These are phyloP conservation scores for Agroathelia rolfsii DNA, from an alignment of 1,284 basidiomycete species.

Conservation along the genomic window DNA sequence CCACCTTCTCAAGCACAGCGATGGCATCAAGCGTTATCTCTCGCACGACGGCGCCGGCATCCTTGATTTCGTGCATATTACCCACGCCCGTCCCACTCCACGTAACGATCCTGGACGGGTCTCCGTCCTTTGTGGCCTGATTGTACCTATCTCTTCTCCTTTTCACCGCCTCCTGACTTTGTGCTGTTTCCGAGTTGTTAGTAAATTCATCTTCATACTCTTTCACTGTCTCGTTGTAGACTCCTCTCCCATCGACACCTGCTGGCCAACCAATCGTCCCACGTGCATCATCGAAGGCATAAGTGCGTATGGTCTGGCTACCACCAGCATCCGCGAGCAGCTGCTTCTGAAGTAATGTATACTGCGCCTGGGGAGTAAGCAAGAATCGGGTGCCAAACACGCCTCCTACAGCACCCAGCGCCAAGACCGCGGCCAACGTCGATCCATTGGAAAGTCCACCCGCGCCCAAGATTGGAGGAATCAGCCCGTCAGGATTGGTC, in stretches of 20 bases:
- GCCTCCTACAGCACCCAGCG: constrained; percentile 55
- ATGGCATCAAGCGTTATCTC: too few species aligned
- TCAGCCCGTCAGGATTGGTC: too few species aligned
- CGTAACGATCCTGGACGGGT: constrained; percentile 17
- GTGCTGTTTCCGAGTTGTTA: constrained; percentile 11
- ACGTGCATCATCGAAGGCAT: constrained; percentile 56
- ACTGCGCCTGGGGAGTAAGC: constrained; percentile 54
- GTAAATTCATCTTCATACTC: constrained; percentile 16
- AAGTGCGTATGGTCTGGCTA: constrained; percentile 44
- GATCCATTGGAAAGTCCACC: constrained; percentile 44
- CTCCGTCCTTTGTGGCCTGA: too few species aligned
- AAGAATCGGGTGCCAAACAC: constrained; percentile 68
- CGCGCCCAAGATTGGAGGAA: too few species aligned
- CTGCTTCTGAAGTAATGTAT: constrained; percentile 43
- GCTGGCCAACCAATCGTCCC: constrained; percentile 54
- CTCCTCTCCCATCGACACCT: constrained; percentile 49
- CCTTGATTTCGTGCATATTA: constrained; percentile 16
- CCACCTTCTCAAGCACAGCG: too few species aligned
- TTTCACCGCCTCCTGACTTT: constrained; percentile 16
- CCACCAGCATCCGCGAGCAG: constrained; percentile 43
- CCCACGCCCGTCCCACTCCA: constrained; percentile 27
- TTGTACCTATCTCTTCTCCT: too few species aligned
- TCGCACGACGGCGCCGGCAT: too few species aligned
- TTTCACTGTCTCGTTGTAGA: constrained; percentile 23
- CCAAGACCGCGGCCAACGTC: constrained; percentile 54